A percentile compares a stretch with the other conserved stretches of the same genome.
phyloP scores from a whole-genome alignment of 352 stramenopile species.

The Pythium plurisporium region DNA sequence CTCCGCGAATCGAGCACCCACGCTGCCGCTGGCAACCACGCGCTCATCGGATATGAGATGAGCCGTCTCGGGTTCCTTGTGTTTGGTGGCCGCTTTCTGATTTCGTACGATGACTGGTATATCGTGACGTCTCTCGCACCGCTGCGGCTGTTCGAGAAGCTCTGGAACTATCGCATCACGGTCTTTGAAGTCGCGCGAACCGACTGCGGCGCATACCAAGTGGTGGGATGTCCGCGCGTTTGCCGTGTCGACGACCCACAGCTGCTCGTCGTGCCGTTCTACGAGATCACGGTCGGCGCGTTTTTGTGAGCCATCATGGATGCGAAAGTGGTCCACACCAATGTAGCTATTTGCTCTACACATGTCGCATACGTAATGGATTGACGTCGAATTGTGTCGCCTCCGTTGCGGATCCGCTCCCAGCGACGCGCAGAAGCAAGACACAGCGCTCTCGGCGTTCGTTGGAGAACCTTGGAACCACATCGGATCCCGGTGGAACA shows the following conservation, averaged over 20 bases:
- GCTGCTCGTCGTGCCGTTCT: slow-evolving; percentile 5
- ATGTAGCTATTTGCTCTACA: no score
- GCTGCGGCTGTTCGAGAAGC: slow-evolving; percentile 8
- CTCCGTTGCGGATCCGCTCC: no score
- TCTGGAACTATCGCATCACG: slow-evolving; percentile 16
- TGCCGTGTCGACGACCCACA: slow-evolving; percentile 7
- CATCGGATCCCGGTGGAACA: no score
- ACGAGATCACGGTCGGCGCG: not conserved
- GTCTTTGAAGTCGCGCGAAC: slow-evolving; percentile 4
- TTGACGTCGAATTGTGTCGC: no score
- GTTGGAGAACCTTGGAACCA: no score
- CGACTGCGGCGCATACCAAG: not conserved
- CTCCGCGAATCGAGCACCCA: not conserved
- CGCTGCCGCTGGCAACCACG: not conserved
- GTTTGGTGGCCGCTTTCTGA: slow-evolving; percentile 9
- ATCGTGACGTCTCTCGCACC: slow-evolving; percentile 6
- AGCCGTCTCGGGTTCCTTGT: slow-evolving; percentile 14
- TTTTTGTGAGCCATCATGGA: no score
- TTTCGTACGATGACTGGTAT: slow-evolving; percentile 19
- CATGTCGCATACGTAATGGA: no score
- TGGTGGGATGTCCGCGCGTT: not conserved
- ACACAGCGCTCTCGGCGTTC: no score
- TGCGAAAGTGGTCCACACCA: no score
- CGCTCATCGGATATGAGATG: slow-evolving; percentile 11
- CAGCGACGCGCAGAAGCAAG: no score